Evolutionary conservation across 176 grass and related monocot species (phyloP).

Genomic region (Aegilops speltoides): DNA sequence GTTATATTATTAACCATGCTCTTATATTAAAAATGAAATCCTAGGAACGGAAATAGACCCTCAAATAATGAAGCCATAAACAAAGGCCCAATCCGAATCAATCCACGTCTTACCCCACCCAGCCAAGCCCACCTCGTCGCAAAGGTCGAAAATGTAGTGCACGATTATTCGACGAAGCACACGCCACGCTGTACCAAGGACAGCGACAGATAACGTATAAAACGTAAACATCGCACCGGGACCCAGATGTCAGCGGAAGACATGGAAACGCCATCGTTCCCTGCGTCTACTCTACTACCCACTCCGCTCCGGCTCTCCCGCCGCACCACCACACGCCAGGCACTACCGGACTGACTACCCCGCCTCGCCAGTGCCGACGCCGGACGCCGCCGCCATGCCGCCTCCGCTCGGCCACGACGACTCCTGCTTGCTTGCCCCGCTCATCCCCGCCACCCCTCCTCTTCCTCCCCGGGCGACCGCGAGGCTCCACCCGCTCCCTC

Average conservation of each 20-base stretch:
- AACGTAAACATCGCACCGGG: background rate
- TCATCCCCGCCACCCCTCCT: background rate
- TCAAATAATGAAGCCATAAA: no score
- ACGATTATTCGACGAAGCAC: background rate
- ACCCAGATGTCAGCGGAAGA: background rate
- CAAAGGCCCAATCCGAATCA: background rate
- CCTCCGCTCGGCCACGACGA: background rate
- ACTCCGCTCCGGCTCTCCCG: background rate
- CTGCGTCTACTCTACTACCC: background rate
- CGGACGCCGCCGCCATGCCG: constrained; percentile 5
- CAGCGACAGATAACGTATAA: background rate
- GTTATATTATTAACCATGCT: no score
- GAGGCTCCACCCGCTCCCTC: constrained; percentile 28
- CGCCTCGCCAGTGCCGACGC: background rate
- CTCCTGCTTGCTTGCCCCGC: background rate
- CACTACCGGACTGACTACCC: background rate
- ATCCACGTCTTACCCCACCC: constrained; percentile 16
- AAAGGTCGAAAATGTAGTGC: background rate
- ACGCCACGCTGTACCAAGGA: background rate
- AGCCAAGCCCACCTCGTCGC: background rate
- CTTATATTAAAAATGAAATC: no score
- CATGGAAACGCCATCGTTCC: background rate
- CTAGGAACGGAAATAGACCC: background rate
- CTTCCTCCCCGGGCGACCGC: background rate
- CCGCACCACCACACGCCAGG: background rate